phyloP scores from a whole-genome alignment of 169 alveolate genomes.

The Cytauxzoon felis region DNA sequence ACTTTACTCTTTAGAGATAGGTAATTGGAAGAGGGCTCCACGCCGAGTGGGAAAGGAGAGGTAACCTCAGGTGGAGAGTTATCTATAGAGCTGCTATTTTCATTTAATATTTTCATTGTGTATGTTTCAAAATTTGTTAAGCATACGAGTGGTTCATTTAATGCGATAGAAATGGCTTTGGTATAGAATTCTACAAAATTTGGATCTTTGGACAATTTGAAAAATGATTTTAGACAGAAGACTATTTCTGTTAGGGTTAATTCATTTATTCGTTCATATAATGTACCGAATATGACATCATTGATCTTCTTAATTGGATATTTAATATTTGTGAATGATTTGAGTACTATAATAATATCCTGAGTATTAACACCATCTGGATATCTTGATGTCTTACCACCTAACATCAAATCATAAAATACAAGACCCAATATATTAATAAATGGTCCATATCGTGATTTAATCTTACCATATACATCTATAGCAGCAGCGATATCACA shows the following conservation, averaged over 20 bases:
- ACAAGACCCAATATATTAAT: conserved; percentile 44
- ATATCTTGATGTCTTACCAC: conserved; percentile 22
- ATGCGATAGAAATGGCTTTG: not conserved
- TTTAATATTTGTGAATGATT: conserved; percentile 1
- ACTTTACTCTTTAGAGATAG: too few relatives aligned
- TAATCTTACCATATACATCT: conserved; percentile 15
- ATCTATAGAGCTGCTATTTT: too few relatives aligned
- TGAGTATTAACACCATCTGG: conserved; percentile 14
- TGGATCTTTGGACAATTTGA: conserved; percentile 18
- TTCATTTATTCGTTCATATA: conserved; percentile 13
- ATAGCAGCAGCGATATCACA: conserved; percentile 37
- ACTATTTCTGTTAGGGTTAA: conserved; percentile 8
- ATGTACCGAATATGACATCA: conserved; percentile 34
- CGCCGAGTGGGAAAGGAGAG: not conserved
- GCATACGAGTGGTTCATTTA: conserved; percentile 13
- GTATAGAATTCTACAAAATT: conserved; percentile 52
- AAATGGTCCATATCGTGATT: conserved; percentile 17
- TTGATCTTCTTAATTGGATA: conserved; percentile 22
- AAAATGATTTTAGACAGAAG: conserved; percentile 5
- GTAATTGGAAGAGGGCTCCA: not conserved
- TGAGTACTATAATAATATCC: conserved; percentile 9
- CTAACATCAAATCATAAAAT: conserved; percentile 52
- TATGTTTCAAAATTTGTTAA: conserved; percentile 16
- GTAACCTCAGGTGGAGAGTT: not conserved
- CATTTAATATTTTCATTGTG: conserved; percentile 1